These are phyloP conservation scores for Neocatenulostroma microsporum DNA, from an alignment of 2,329 filamentous ascomycete species.

Conservation along the genomic window DNA sequence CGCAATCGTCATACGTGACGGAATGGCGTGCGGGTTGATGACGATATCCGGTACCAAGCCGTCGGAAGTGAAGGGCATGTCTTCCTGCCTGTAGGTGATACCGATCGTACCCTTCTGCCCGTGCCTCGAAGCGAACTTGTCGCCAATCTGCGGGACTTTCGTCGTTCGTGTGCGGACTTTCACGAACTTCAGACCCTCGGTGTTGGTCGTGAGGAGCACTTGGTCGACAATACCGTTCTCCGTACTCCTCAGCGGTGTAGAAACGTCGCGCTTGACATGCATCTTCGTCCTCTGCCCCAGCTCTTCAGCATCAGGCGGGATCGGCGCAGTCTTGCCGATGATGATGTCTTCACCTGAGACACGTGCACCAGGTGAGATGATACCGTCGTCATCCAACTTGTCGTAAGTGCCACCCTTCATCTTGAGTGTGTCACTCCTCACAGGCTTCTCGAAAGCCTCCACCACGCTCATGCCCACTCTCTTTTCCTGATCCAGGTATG, in stretches of 20 bases:
- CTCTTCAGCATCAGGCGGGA: constrained; percentile 87
- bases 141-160: constrained; percentile 96
- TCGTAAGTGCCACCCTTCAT: constrained; percentile 66
- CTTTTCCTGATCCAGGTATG: constrained; percentile 96
- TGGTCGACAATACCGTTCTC: constrained; percentile 95
- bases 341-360: constrained; percentile 98
- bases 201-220: constrained; percentile 88
- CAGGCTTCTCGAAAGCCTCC: constrained; percentile 93
- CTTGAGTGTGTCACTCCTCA: constrained; percentile 75
- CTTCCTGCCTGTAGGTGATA: constrained; percentile 94
- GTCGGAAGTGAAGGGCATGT: constrained; percentile 95
- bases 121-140: constrained; percentile 98
- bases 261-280: constrained; percentile 91
- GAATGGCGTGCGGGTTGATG: constrained; percentile 99
- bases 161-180: constrained; percentile 97
- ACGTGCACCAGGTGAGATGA: constrained; percentile 85
- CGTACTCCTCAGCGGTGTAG: constrained; percentile 86
- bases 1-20: constrained; percentile 99
- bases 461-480: constrained; percentile 87
- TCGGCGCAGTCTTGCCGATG: constrained; percentile 95
- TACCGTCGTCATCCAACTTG: constrained; percentile 94
- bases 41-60: constrained; percentile 92
- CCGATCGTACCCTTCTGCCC: constrained; percentile 99
- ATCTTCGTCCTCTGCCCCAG: constrained; percentile 82
- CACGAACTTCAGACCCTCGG: constrained; percentile 88